A percentile compares a stretch with the other conserved stretches of the same genome.
phyloP scores from a whole-genome alignment of 352 stramenopile genomes.

The Phytophthora pini region DNA sequence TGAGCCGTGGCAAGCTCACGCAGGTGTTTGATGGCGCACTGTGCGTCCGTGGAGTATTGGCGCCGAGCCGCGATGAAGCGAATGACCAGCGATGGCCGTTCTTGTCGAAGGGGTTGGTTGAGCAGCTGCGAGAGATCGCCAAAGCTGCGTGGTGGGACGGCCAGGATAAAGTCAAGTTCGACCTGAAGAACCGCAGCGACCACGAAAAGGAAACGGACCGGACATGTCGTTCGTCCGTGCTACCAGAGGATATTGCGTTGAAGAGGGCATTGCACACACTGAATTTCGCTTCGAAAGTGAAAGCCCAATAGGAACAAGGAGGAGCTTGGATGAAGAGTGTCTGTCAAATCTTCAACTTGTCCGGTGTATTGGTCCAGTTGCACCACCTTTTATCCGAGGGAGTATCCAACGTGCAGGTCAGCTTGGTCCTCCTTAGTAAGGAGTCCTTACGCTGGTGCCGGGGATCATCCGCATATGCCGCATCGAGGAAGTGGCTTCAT shows the following conservation, averaged over 20 bases:
- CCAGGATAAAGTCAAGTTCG: conserved; percentile 1
- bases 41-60: conserved; percentile 2
- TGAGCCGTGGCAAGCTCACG: no score
- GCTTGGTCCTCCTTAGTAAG: conserved; percentile 40
- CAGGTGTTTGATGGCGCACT: background rate
- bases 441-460: conserved; percentile 47
- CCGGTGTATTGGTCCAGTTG: conserved; percentile 57
- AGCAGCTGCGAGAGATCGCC: background rate
- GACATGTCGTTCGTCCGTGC: background rate
- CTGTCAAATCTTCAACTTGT: conserved; percentile 74
- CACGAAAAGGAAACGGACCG: background rate
- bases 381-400: conserved; percentile 56
- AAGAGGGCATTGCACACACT: background rate
- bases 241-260: background rate
- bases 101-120: background rate
- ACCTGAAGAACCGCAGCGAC: background rate
- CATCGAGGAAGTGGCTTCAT: conserved; percentile 61
- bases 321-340: no score
- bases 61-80: background rate
- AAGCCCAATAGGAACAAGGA: no score
- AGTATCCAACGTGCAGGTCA: conserved; percentile 56
- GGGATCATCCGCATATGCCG: conserved; percentile 68
- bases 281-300: background rate
- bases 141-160: conserved; percentile 1
- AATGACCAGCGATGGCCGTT: background rate